Percentiles rank a stretch among this genome's conserved stretches.
Evolutionary conservation across 192 early-diverging fungal species (phyloP).

Genomic region (Powellomyces hirtus): DNA sequence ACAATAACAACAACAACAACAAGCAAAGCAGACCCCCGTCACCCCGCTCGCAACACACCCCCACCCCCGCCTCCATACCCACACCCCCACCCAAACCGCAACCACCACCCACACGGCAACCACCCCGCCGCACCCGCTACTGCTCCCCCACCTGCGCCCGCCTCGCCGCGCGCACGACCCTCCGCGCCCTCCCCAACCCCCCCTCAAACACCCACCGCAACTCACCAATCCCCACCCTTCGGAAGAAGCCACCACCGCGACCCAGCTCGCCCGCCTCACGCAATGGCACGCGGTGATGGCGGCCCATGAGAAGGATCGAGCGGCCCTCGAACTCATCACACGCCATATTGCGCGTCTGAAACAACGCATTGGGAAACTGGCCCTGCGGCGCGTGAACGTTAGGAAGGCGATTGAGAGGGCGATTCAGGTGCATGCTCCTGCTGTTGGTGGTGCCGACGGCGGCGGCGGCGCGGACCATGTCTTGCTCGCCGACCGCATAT

Average conservation of each 20-base stretch:
- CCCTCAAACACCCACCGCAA: not conserved
- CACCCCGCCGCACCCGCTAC: not conserved
- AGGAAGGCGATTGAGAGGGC: not conserved
- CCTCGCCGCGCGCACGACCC: not conserved
- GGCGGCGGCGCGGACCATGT: not conserved
- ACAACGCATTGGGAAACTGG: not conserved
- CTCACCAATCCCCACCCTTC: not conserved
- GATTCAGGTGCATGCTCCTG: not conserved
- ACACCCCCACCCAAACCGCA: not conserved
- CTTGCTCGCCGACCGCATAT: constrained; percentile 1
- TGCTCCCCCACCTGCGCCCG: constrained; percentile 8
- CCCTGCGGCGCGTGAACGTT: constrained; percentile 14
- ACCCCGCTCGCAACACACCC: not conserved
- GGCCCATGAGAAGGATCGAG: not conserved
- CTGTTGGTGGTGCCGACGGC: not conserved
- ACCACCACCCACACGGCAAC: not conserved
- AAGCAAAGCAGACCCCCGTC: not conserved
- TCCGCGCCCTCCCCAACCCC: not conserved
- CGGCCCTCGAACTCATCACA: not conserved
- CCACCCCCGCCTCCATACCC: too few species aligned
- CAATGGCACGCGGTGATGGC: not conserved
- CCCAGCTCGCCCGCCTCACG: not conserved
- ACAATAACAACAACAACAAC: not conserved
- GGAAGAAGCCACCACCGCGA: not conserved
- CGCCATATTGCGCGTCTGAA: not conserved